Percentiles rank a stretch among this genome's conserved stretches.
These are phyloP conservation scores for Terfezia claveryi DNA, from an alignment of 495 filamentous ascomycete species.

Conservation along the genomic window DNA sequence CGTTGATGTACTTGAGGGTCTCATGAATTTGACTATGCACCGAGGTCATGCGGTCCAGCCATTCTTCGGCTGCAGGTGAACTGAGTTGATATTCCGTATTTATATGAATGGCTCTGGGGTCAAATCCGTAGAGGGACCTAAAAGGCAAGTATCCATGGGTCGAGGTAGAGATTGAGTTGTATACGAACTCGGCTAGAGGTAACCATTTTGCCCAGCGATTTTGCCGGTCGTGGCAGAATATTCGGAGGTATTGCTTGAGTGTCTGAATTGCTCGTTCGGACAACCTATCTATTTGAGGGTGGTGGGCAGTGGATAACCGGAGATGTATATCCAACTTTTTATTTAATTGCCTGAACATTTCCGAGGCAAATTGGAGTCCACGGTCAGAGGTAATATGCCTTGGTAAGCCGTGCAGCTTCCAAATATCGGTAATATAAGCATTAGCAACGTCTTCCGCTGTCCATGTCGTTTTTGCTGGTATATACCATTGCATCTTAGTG, in stretches of 20 bases:
- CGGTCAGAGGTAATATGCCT: not conserved
- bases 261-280: not conserved
- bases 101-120: not conserved
- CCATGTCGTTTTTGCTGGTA: not conserved
- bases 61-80: not conserved
- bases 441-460: not conserved
- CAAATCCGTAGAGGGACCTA: not conserved
- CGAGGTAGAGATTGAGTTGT: not conserved
- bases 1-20: not conserved
- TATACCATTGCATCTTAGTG: not conserved
- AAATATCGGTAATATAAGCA: not conserved
- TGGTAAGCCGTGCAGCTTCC: not conserved
- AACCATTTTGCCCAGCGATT: not conserved
- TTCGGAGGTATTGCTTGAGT: not conserved
- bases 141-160: not conserved
- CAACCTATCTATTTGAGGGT: conserved; percentile 1
- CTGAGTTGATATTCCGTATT: not conserved
- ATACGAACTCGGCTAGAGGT: not conserved
- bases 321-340: not conserved
- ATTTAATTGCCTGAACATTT: not conserved
- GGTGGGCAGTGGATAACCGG: not conserved
- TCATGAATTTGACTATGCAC: not conserved
- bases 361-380: not conserved
- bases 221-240: not conserved
- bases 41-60: not conserved